Conservation (phyloP, 2,329 filamentous ascomycete genomes). For the Colletotrichum incanum region DNA sequence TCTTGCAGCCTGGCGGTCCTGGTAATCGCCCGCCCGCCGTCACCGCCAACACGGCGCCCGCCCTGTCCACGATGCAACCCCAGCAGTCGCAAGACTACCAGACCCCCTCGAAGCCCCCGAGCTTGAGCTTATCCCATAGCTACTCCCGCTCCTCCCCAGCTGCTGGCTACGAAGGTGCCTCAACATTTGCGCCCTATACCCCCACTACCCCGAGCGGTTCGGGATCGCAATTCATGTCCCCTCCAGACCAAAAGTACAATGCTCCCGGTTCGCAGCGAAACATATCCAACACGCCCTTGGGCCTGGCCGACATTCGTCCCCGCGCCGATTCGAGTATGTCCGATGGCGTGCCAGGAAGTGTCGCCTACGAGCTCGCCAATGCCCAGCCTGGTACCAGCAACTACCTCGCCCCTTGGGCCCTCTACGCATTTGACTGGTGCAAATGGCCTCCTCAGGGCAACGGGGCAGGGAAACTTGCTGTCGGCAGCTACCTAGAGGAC, state of each 20-base stretch:
- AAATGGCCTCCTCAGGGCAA: conserved; percentile 91
- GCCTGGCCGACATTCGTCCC: conserved; percentile 91
- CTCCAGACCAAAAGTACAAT: conserved; percentile 65
- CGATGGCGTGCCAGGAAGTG: conserved; percentile 76
- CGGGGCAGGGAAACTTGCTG: conserved; percentile 90
- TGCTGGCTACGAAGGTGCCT: conserved; percentile 67
- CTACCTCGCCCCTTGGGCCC: conserved; percentile 93
- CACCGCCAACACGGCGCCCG: conserved; percentile 62
- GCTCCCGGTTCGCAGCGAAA: conserved; percentile 72
- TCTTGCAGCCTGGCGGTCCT: conserved; percentile 68
- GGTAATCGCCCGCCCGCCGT: conserved; percentile 55
- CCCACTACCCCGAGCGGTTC: conserved; percentile 75
- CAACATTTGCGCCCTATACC: conserved; percentile 69
- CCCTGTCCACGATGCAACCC: conserved; percentile 63
- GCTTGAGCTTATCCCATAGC: conserved; percentile 76
- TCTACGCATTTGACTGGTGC: conserved; percentile 99
- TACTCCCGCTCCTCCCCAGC: conserved; percentile 91
- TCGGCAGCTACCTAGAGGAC: conserved; percentile 97
- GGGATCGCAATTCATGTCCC: conserved; percentile 44
- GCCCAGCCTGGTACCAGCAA: conserved; percentile 84
- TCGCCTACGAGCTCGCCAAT: conserved; percentile 77
- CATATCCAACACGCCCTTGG: conserved; percentile 88
- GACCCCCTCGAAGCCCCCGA: conserved; percentile 77
- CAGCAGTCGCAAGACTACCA: conserved; percentile 67
- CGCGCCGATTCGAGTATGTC: conserved; percentile 86